Base-by-base conservation (phyloP, 306 rosid species). In the Medicago arabica region DNA sequence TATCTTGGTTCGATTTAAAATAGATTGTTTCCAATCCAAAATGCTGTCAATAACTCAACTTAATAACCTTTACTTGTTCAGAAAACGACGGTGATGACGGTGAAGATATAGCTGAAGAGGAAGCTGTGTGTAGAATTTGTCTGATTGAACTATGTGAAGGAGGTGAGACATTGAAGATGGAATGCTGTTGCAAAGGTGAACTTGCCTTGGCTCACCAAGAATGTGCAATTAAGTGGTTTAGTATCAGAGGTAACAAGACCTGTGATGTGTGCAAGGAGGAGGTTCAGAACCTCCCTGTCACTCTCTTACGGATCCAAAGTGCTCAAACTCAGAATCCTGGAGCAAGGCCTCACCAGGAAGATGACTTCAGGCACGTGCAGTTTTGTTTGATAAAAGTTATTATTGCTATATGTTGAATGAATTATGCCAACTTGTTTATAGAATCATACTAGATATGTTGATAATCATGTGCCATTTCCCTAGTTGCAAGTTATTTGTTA, bases 121-220 rank as follows among this genome's bases (percentile, higher is more conserved):
- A 96, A 69, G 99, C 99, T 21, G 97, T 95, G 47, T 95, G 99
- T 74, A 88, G 99, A 77, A 96, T 96, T 67, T 96, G 99, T 84
- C 65, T 96, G 79, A 80, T 89, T 75, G 97, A 92, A 70, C 86
- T 96, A 21, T 96, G 98, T 75, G 99, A 96, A 86, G 99, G 99
- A 78, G 97, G 99, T n/a, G 99, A 96, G 86, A 96, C 96, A 54
- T 77, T 96, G 23, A 92, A 96, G 91, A 81, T 90, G 96, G 99
- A 92, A 81, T 96, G 99, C 85, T 80, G 98, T 90, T 96, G 99
- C 88, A 92, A 92, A 88, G 99, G 99, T 66, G 98, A 86, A 80
- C 98, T 96, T 77, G 99, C 98, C 70, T 86, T 96, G 69, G 98
- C 99, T 63, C 99, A 96, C 88, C 83, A 88, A 83, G 99, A 96